These are phyloP conservation scores for Gracilaria vermiculophylla DNA, from an alignment of 23 red algal genomes.

Conservation along the genomic window DNA sequence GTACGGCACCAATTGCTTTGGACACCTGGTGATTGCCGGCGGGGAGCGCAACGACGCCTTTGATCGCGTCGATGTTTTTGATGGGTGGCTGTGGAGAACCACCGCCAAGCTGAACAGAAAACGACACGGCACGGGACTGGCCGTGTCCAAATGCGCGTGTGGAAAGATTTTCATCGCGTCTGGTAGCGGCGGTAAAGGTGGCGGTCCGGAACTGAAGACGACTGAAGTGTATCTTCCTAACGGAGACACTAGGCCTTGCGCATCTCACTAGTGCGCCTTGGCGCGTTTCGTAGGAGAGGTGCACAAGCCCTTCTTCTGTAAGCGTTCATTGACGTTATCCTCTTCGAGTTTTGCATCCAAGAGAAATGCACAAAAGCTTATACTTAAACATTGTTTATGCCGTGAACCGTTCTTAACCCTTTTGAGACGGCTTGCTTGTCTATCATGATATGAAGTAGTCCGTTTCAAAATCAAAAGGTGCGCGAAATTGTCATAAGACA, in stretches of 20 bases:
- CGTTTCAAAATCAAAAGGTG: too few relatives aligned
- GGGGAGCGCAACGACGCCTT: conserved; percentile 56
- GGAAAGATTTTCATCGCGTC: conserved; percentile 63
- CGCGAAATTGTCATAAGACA: too few relatives aligned
- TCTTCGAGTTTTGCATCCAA: too few relatives aligned
- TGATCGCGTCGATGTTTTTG: conserved; percentile 33
- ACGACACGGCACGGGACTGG: conserved; percentile 58
- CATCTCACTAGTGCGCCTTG: not conserved
- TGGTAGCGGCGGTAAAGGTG: conserved; percentile 59
- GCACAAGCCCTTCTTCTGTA: too few relatives aligned
- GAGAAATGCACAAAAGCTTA: too few relatives aligned
- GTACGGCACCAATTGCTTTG: conserved; percentile 9
- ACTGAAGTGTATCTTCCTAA: conserved; percentile 52
- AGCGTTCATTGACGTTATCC: too few relatives aligned
- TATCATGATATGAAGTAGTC: too few relatives aligned
- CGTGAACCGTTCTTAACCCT: too few relatives aligned
- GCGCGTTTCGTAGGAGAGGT: not conserved
- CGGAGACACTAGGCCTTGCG: not conserved
- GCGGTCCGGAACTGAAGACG: conserved; percentile 61
- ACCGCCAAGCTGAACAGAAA: not conserved
- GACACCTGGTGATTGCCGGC: conserved; percentile 51
- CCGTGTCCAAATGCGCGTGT: conserved; percentile 39
- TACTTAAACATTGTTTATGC: too few relatives aligned
- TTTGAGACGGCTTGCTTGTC: too few relatives aligned
- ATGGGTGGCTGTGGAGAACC: conserved; percentile 8